A percentile compares a stretch with the other conserved stretches of the same genome.
Conservation (phyloP, 345 rosid species). For the Eucalyptus brandiana region DNA sequence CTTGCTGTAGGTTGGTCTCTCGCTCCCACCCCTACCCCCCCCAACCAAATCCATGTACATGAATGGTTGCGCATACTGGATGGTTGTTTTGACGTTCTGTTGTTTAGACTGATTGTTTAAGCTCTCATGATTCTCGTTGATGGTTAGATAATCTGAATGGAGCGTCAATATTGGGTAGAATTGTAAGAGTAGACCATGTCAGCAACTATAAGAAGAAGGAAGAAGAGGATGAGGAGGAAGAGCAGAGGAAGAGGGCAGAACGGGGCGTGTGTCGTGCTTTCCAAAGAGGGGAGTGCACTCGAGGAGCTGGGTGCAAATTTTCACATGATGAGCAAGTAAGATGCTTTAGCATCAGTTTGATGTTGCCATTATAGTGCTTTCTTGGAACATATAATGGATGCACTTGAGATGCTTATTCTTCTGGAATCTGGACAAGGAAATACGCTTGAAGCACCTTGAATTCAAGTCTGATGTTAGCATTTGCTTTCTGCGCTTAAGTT, state of each 20-base stretch:
- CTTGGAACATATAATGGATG: background rate
- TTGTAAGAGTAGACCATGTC: constrained; percentile 69
- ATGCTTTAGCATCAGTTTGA: background rate
- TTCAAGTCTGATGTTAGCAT: background rate
- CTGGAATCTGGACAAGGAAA: background rate
- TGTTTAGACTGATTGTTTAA: background rate
- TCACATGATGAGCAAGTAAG: constrained; percentile 83
- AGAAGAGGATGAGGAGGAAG: constrained; percentile 81
- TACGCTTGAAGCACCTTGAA: background rate
- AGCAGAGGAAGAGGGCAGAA: constrained; percentile 63
- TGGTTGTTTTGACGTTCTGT: background rate
- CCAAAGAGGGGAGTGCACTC: constrained; percentile 89
- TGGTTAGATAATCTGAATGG: constrained; percentile 77
- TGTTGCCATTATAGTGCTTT: background rate
- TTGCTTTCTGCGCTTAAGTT: background rate
- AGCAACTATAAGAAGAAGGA: constrained; percentile 61
- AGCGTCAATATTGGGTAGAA: constrained; percentile 61
- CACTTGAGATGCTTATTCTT: background rate
- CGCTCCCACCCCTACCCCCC: background rate
- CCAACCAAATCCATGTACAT: background rate
- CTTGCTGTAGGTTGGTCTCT: constrained; percentile 81
- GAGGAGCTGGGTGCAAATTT: constrained; percentile 83
- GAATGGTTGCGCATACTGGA: background rate
- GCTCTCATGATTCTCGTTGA: background rate
- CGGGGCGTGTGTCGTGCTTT: constrained; percentile 92